Evolutionary conservation across 106 monocot species (phyloP).

Genomic region (Dendrobium catenatum): DNA sequence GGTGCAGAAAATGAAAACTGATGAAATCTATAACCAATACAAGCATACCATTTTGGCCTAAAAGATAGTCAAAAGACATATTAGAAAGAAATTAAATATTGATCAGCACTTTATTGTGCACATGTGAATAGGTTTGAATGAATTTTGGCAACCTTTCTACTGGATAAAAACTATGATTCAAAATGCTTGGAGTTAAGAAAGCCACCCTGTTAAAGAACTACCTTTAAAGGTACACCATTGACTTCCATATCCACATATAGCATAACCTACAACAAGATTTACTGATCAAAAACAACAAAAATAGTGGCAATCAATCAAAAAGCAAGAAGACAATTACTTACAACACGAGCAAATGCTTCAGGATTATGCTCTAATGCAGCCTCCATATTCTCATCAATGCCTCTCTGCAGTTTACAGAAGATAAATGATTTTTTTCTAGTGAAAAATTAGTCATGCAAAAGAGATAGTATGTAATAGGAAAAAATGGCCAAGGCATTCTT

Average conservation of each 20-base stretch:
- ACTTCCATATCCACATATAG: conserved; percentile 99
- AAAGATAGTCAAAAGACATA: neutral
- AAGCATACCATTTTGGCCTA: neutral
- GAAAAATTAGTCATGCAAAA: neutral
- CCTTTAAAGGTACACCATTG: conserved; percentile 97
- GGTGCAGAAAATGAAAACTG: neutral
- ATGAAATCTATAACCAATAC: neutral
- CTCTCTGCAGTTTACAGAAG: conserved; percentile 48
- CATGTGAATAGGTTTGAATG: neutral
- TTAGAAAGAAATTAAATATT: neutral
- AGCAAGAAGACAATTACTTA: conserved; percentile 17
- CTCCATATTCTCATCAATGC: conserved; percentile 98
- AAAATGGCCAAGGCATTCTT: neutral
- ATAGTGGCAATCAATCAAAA: neutral
- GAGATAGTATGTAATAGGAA: neutral
- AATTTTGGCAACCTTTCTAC: neutral
- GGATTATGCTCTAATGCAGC: conserved; percentile 94
- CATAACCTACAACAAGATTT: conserved; percentile 67
- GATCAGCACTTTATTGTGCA: neutral
- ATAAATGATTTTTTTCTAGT: neutral
- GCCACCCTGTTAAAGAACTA: conserved; percentile 17
- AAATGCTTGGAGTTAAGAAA: neutral
- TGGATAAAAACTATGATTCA: neutral
- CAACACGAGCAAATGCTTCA: conserved; percentile 96
- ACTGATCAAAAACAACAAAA: neutral